Percentiles rank a stretch among this genome's conserved stretches.
These are phyloP conservation scores for Fulvia fulva DNA, from an alignment of 2,329 filamentous ascomycete species.

Conservation along the genomic window DNA sequence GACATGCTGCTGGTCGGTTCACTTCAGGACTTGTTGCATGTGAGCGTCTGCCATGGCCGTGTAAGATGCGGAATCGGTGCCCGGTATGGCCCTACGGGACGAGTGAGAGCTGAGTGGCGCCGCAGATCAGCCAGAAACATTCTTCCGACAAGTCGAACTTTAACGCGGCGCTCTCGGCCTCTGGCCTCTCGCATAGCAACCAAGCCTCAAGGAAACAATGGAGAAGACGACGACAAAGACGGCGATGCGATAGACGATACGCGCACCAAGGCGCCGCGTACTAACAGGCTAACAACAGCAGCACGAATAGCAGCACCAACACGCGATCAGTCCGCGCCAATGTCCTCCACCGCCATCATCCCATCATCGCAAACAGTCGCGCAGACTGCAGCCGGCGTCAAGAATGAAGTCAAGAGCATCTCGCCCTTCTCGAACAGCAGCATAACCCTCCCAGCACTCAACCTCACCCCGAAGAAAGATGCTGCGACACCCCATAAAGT, in stretches of 20 bases:
- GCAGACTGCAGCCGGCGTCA: constrained; percentile 11
- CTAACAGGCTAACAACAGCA: constrained; percentile 10
- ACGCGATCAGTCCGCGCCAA: constrained; percentile 6
- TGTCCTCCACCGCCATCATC: constrained; percentile 27
- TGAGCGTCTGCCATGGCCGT: background rate
- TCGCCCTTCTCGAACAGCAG: constrained; percentile 3
- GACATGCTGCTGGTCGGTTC: constrained; percentile 11
- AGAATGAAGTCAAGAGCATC: constrained; percentile 1
- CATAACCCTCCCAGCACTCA: constrained; percentile 15
- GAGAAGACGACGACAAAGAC: background rate
- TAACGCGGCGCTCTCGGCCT: background rate
- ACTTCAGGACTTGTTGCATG: background rate
- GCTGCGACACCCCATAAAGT: constrained; percentile 13
- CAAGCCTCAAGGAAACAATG: background rate
- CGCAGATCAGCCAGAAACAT: background rate
- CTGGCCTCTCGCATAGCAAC: background rate
- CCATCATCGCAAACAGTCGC: constrained; percentile 12
- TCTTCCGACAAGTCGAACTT: no score
- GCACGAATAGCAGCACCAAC: constrained; percentile 1
- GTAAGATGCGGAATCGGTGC: background rate
- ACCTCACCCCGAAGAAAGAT: constrained; percentile 10
- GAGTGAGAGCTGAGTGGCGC: background rate
- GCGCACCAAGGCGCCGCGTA: background rate
- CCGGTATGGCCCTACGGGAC: background rate
- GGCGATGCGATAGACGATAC: background rate